Percentiles rank a stretch among this genome's conserved stretches.
Conservation (phyloP, 1,284 basidiomycete genomes). For the Ganoderma leucocontextum region DNA sequence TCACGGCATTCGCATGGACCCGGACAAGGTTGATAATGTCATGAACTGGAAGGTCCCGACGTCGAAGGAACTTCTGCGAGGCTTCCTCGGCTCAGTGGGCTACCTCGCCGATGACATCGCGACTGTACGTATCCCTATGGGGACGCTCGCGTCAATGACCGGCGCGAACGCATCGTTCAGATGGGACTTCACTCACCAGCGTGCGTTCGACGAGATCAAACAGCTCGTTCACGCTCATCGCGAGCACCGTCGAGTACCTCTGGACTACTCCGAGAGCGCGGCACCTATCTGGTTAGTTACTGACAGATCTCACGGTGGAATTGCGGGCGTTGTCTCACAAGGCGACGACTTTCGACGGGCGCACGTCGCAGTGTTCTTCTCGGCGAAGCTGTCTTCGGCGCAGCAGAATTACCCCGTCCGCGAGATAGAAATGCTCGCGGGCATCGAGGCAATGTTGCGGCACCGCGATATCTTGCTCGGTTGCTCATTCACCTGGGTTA, state of each 20-base stretch:
- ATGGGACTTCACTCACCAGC: constrained; percentile 12
- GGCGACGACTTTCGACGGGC: constrained; percentile 3
- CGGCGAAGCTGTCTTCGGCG: constrained; percentile 7
- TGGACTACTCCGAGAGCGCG: not conserved
- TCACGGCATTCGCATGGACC: no score
- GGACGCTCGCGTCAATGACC: no score
- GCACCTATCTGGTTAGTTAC: constrained; percentile 5
- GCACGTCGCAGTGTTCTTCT: constrained; percentile 11
- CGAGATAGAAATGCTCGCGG: constrained; percentile 9
- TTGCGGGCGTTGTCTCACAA: constrained; percentile 4
- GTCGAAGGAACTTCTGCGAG: no score
- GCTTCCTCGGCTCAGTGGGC: no score
- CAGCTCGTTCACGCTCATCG: constrained; percentile 3
- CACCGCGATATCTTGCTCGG: no score
- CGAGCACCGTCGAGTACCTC: constrained; percentile 2
- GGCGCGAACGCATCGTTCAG: no score
- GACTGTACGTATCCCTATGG: no score
- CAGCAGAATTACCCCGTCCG: constrained; percentile 10
- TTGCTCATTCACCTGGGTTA: constrained; percentile 4
- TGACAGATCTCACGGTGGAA: constrained; percentile 6
- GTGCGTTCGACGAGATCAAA: constrained; percentile 9
- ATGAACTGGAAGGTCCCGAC: no score
- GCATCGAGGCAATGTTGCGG: constrained; percentile 7
- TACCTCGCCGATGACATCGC: no score
- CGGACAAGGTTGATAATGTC: no score